Evolutionary conservation across 192 early-diverging fungal genomes (phyloP), one percentile per base, ranked within the genome.

Genomic region (Umbelopsis isabellina): DNA sequence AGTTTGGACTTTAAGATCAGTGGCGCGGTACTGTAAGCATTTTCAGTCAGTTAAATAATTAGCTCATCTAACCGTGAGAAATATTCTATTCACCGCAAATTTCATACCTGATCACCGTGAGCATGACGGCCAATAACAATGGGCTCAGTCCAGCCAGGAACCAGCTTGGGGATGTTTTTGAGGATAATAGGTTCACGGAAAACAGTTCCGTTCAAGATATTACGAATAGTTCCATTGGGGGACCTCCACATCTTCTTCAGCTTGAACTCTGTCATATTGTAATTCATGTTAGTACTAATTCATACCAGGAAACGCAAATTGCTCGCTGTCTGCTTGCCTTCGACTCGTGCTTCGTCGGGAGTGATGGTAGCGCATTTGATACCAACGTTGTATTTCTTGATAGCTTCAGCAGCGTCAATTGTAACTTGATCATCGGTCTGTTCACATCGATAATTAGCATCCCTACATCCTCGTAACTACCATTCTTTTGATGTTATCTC

Each of bases 341-440:
- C 83, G 55, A 99, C 95, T 75, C 97, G 92, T 20, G 88, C 92
- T 64, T 93, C 91, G 77, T 99, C 97, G 13, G 97, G 95, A 22
- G 97, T 99, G 80, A 99, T 99, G 46, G 97, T 99, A 9, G 97
- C 97, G 78, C 97, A 99, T 87, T 99, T 99, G 87, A 99, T 99
- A 73, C 95, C 91, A 65, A 95, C 96, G 75, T 96, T 95, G 89
- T 97, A 95, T 88, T 95, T 93, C 78, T 92, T 91, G 82, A 97
- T 97, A 15, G 97, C 97, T 74, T 95, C 92, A 50, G 97, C 97
- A 33, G 97, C 93, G 30, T 97, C 96, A 44, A 95, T 83, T 41
- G 97, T 99, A 61, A 99, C 93, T 84, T 92, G 82, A 83, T 97
- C 94, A 83, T 92, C 78, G n/a, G 95, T 97, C 87, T 90, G 72